Percentiles rank a stretch among this genome's conserved stretches.
Conservation (phyloP, 148 eudicot genomes). For the Vaccinium corymbosum region DNA sequence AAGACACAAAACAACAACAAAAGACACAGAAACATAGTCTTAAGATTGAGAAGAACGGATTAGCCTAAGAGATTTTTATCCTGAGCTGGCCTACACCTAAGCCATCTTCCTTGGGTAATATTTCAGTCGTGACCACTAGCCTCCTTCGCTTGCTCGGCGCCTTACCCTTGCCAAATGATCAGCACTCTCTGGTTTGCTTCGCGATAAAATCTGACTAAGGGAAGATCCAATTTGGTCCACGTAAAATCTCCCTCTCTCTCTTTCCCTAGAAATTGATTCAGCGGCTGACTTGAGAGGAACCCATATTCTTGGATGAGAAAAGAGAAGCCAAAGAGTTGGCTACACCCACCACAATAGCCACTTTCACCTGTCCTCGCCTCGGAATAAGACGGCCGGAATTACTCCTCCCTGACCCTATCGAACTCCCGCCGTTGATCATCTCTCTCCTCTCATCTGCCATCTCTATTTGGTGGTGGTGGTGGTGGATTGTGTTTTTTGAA, state of each 20-base stretch:
- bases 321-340: conserved; percentile 29
- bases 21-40: too few relatives aligned
- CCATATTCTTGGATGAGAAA: neutral
- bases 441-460: conserved; percentile 22
- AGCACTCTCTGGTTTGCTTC: too few relatives aligned
- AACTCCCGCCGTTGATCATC: conserved; percentile 13
- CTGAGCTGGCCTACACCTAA: too few relatives aligned
- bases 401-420: conserved; percentile 14
- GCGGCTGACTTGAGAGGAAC: neutral
- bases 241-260: neutral
- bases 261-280: neutral
- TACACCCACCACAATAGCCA: conserved; percentile 27
- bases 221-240: too few relatives aligned
- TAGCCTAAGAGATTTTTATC: too few relatives aligned
- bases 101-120: too few relatives aligned
- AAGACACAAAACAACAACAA: too few relatives aligned
- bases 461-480: neutral
- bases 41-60: too few relatives aligned
- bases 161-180: too few relatives aligned
- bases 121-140: too few relatives aligned
- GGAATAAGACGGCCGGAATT: conserved; percentile 30
- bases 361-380: conserved; percentile 38
- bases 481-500: neutral
- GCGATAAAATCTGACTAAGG: too few relatives aligned
- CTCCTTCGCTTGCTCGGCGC: too few relatives aligned